These are phyloP conservation scores for Chamaecyparis obtusa DNA, from an alignment of 75 land plant species.

Conservation along the genomic window DNA sequence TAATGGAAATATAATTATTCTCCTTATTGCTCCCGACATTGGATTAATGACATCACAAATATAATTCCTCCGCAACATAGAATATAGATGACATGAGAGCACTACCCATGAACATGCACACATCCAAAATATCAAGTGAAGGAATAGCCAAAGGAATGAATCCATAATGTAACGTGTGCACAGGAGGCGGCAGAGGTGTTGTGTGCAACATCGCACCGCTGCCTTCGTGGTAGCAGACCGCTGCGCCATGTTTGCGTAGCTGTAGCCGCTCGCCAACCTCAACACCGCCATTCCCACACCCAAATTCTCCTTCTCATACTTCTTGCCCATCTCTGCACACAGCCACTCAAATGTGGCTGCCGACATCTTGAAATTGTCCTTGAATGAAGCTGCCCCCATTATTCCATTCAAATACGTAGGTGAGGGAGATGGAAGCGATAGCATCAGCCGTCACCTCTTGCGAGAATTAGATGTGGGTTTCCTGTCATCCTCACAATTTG, in stretches of 20 bases:
- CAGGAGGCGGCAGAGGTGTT: conserved; percentile 57
- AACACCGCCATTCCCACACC: conserved; percentile 57
- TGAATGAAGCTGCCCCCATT: conserved; percentile 29
- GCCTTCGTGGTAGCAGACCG: conserved; percentile 45
- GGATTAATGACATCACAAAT: too few relatives aligned
- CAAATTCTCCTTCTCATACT: neutral
- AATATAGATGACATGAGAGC: too few relatives aligned
- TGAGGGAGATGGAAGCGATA: neutral
- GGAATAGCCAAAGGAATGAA: too few relatives aligned
- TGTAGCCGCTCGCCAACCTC: conserved; percentile 55
- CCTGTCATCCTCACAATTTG: neutral
- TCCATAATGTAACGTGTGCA: conserved; percentile 66
- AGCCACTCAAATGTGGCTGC: conserved; percentile 71
- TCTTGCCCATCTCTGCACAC: conserved; percentile 28
- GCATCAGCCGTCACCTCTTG: neutral
- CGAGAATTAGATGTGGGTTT: neutral
- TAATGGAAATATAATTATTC: too few relatives aligned
- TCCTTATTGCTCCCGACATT: too few relatives aligned
- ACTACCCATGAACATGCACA: too few relatives aligned
- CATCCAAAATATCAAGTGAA: too few relatives aligned
- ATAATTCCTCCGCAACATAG: too few relatives aligned
- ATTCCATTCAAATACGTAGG: neutral
- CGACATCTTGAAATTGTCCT: conserved; percentile 41
- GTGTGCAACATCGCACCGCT: conserved; percentile 41
- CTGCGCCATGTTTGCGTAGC: conserved; percentile 30